These are phyloP conservation scores for Mucuna pruriens DNA, from an alignment of 306 rosid species.

Conservation along the genomic window DNA sequence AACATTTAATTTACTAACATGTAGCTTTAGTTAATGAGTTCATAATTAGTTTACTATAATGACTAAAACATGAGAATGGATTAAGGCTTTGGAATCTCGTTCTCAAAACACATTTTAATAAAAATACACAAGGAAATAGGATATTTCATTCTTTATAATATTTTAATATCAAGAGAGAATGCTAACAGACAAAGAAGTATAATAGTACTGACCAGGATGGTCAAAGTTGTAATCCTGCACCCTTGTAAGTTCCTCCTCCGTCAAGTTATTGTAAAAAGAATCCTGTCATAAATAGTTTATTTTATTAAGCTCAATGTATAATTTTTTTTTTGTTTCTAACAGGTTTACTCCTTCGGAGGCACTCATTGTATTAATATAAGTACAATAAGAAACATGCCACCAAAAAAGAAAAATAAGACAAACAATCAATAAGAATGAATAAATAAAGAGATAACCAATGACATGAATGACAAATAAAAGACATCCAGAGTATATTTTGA, in stretches of 20 bases:
- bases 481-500: background rate
- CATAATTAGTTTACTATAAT: background rate
- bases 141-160: background rate
- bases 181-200: slow-evolving; percentile 10
- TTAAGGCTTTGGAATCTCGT: slow-evolving; percentile 9
- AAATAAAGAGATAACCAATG: background rate
- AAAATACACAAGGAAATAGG: background rate
- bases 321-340: too few species aligned
- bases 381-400: slow-evolving; percentile 7
- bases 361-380: background rate
- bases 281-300: slow-evolving; percentile 60
- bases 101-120: background rate
- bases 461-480: slow-evolving; percentile 16
- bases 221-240: slow-evolving; percentile 97
- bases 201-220: slow-evolving; percentile 86
- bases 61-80: background rate
- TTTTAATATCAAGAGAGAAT: slow-evolving; percentile 3
- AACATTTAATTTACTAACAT: background rate
- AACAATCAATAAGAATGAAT: background rate
- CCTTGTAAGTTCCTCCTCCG: slow-evolving; percentile 66
- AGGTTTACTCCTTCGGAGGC: too few species aligned
- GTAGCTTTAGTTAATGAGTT: background rate
- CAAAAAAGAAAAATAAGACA: background rate
- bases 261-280: slow-evolving; percentile 88
- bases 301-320: background rate